A percentile compares a stretch with the other conserved stretches of the same genome.
Conservation (phyloP, 192 early-diverging fungal species). For the Geranomyces variabilis region DNA sequence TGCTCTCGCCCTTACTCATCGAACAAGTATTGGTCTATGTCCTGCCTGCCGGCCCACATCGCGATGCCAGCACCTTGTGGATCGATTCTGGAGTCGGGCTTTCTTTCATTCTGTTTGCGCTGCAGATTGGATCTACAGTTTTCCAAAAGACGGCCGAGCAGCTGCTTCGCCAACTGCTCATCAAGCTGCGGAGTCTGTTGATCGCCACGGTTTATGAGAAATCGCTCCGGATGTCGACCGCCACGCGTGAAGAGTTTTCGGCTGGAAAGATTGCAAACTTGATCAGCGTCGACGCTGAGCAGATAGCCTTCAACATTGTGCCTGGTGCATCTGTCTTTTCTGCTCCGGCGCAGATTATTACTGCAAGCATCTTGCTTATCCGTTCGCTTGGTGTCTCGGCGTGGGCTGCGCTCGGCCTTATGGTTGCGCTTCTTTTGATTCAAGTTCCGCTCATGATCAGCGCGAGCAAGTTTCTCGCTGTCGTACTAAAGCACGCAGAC, state of each 20-base stretch:
- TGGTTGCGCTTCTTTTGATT: background rate
- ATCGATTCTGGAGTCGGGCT: conserved; percentile 19
- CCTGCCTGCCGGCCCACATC: background rate
- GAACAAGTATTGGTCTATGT: conserved; percentile 24
- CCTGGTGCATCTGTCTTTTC: background rate
- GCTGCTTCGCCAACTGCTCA: background rate
- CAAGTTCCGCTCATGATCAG: conserved; percentile 12
- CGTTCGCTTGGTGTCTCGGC: conserved; percentile 25
- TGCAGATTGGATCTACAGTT: conserved; percentile 15
- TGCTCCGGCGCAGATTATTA: conserved; percentile 15
- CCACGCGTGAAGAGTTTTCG: conserved; percentile 9
- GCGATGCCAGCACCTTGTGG: background rate
- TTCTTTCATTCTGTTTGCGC: conserved; percentile 31
- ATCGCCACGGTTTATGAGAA: conserved; percentile 23
- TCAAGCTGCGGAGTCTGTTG: conserved; percentile 3
- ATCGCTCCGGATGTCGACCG: conserved; percentile 11
- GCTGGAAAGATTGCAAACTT: conserved; percentile 20
- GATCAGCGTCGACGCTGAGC: conserved; percentile 18
- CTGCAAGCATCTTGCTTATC: conserved; percentile 16
- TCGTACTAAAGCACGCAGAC: conserved; percentile 24
- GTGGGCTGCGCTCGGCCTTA: conserved; percentile 20
- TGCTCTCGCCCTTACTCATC: conserved; percentile 16
- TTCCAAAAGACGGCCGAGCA: conserved; percentile 2
- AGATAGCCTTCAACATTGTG: background rate
- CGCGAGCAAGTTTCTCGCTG: conserved; percentile 1